Evolutionary conservation across 139 green algal species (phyloP), one percentile per base, ranked within the genome.

Genomic region (Zygnema cylindricum): DNA sequence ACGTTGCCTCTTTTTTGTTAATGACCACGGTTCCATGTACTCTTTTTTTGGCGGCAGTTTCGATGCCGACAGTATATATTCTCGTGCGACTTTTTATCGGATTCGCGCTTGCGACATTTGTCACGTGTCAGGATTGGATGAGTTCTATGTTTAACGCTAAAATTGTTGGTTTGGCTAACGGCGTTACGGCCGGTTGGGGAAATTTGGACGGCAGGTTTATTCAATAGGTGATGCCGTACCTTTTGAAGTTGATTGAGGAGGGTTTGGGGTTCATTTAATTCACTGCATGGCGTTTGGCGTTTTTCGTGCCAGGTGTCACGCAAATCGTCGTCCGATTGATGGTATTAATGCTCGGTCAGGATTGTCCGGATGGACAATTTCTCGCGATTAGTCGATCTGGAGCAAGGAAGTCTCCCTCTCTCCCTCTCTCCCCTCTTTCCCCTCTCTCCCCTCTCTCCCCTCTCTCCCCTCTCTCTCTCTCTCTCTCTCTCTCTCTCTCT

Each of bases 131-230:
- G 81, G 77, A 63, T 90, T 98, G 96, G 96, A 94, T 87, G 41
- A 86, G 35, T 23, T 40, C 2, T n/a, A 97, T 98, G 95, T 98
- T 98, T 92, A 96, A 94, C 55, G 88, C 94, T 11, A 92, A 91
- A 21, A 95, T 98, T 49, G 96, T 98, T 0, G 96, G 95, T 39
- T 94, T 94, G 57, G 95, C 95, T 69, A 98, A 98, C 86, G 95
- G 96, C 2, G 91, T 96, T n/a, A 86, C 95, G 41, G 96, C 93
- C 25, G 95, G 96, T 82, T 89, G 85, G 94, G 96, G 96, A 78
- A 98, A 98, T 92, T 94, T 96, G 90, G 85, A 76, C 35, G 85
- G 85, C 87, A 93, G 77, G 95, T 81, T 77, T 43, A 76, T 3
- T 16, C 77, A 85, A 30, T 30, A 98, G 79, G 87, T 98, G 40